A percentile compares a stretch with the other conserved stretches of the same genome.
Evolutionary conservation across 2,329 filamentous ascomycete species (phyloP).

Genomic region (Nemania sp.): DNA sequence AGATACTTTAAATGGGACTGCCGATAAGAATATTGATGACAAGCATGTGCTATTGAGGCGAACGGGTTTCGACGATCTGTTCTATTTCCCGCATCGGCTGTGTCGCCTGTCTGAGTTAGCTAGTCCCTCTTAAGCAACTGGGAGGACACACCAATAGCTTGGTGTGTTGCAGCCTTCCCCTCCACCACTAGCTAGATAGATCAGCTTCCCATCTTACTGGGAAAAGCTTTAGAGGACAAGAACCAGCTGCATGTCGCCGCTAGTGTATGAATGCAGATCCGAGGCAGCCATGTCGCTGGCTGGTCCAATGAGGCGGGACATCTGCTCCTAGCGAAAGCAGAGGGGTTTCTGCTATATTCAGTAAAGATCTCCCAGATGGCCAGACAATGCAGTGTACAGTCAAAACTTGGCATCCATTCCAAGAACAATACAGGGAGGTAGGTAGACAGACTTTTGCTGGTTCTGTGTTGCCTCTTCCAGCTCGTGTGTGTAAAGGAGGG

Average conservation of each 20-base stretch:
- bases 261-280: neutral
- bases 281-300: conserved; percentile 1
- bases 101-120: neutral
- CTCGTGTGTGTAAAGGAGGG: no score
- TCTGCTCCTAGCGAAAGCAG: conserved; percentile 22
- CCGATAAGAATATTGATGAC: neutral
- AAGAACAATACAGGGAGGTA: no score
- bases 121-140: neutral
- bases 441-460: no score
- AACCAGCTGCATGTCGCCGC: conserved; percentile 9
- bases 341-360: neutral
- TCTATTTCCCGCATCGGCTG: neutral
- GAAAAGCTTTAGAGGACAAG: conserved; percentile 10
- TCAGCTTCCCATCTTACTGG: neutral
- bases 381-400: no score
- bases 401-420: no score
- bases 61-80: neutral
- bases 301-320: conserved; percentile 11
- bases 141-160: neutral
- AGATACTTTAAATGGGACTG: neutral
- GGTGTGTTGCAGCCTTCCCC: neutral
- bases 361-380: neutral
- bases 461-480: no score
- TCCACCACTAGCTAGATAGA: conserved; percentile 3
- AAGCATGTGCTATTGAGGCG: neutral